phyloP scores from a whole-genome alignment of 129 eudicot species.

The Flaveria linearis region DNA sequence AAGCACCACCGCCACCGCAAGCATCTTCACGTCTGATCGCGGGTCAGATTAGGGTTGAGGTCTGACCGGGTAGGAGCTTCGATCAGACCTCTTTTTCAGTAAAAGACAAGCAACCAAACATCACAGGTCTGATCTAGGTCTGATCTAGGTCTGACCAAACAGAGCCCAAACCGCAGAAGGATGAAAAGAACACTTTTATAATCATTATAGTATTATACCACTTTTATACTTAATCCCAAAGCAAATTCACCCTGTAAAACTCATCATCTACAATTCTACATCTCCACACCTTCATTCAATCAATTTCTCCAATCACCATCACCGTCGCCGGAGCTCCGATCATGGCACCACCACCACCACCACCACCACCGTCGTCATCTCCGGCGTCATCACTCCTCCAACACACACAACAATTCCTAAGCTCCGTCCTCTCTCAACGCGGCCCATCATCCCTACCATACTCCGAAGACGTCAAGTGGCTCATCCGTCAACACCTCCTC shows the following conservation, averaged over 20 bases:
- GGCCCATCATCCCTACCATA: slow-evolving; percentile 77
- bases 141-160: no score
- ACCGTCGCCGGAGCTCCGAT: neutral
- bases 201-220: neutral
- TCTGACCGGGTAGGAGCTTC: no score
- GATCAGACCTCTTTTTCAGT: no score
- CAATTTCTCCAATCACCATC: slow-evolving; percentile 26
- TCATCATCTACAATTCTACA: neutral
- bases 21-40: no score
- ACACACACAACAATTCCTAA: slow-evolving; percentile 65
- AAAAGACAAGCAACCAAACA: no score
- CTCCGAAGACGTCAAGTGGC: slow-evolving; percentile 75
- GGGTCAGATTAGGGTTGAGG: no score
- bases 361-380: slow-evolving; percentile 6
- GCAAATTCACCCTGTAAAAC: slow-evolving; percentile 4
- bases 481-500: slow-evolving; percentile 78
- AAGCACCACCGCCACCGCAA: no score
- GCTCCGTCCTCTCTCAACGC: slow-evolving; percentile 77
- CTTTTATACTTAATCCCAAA: slow-evolving; percentile 19
- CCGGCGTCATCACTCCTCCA: slow-evolving; percentile 36
- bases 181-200: neutral
- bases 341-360: slow-evolving; percentile 6
- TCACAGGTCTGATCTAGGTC: no score
- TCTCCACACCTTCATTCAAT: neutral
- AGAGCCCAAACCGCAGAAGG: no score